Evolutionary conservation across 768 basidiomycete genomes (phyloP).

Genomic region (Suillus subluteus): DNA sequence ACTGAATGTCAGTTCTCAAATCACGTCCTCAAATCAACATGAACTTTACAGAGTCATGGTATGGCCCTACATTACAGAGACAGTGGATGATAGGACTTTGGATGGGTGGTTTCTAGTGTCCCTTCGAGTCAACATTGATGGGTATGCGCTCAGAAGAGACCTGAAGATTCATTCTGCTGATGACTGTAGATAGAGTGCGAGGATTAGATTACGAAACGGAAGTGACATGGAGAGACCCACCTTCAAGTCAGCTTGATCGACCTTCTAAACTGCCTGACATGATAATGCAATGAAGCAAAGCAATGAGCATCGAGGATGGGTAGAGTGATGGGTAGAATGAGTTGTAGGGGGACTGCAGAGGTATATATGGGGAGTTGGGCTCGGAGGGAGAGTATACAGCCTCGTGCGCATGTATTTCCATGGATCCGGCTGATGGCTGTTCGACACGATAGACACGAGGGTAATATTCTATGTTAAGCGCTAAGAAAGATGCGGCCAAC

Average conservation of each 20-base stretch:
- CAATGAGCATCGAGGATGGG: not conserved
- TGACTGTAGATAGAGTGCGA: not conserved
- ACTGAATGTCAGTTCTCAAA: too few species aligned
- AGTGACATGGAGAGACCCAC: not conserved
- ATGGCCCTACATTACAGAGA: too few species aligned
- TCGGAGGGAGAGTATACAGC: not conserved
- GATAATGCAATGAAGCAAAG: not conserved
- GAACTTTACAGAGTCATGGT: not conserved
- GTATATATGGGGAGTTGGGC: not conserved
- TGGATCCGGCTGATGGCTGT: too few species aligned
- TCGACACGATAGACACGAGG: too few species aligned
- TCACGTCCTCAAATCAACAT: too few species aligned
- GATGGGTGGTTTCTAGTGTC: too few species aligned
- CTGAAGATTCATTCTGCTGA: not conserved
- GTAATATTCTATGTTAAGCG: too few species aligned
- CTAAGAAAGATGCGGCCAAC: too few species aligned
- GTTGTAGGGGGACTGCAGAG: not conserved
- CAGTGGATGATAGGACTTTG: too few species aligned
- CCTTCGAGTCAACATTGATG: not conserved
- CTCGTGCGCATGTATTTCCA: too few species aligned
- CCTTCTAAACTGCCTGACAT: not conserved
- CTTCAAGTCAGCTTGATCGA: not conserved
- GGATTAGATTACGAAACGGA: not conserved
- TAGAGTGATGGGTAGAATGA: not conserved
- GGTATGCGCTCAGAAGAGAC: not conserved